A percentile compares a stretch with the other conserved stretches of the same genome.
phyloP scores from a whole-genome alignment of 2,329 filamentous ascomycete genomes.

The Neonectria neomacrospora region DNA sequence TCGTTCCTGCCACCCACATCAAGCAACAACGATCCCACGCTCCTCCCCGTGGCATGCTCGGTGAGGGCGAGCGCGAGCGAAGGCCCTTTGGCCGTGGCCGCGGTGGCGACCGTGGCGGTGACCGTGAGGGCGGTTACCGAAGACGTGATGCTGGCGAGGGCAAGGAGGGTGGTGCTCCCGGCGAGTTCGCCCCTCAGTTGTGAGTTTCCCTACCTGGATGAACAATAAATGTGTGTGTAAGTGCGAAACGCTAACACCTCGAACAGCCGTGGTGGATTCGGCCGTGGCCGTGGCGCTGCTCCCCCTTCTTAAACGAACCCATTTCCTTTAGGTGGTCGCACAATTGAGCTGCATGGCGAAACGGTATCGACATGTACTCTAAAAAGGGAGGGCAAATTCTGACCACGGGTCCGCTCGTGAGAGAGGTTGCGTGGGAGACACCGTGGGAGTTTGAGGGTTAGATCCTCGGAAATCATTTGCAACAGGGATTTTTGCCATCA shows the following conservation, averaged over 20 bases:
- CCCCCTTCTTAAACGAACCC: conserved; percentile 69
- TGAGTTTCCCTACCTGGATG: conserved; percentile 57
- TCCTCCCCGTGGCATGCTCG: conserved; percentile 98
- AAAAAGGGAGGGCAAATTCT: conserved; percentile 56
- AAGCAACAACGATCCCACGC: conserved; percentile 99
- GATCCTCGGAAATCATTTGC: conserved; percentile 62
- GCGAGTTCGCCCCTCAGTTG: conserved; percentile 93
- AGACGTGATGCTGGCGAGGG: conserved; percentile 86
- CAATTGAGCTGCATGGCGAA: conserved; percentile 57
- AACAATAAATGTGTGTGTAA: conserved; percentile 3
- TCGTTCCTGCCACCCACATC: conserved; percentile 99
- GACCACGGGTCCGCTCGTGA: conserved; percentile 54
- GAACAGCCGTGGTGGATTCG: conserved; percentile 82
- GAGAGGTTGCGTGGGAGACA: conserved; percentile 54
- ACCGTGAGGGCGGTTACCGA: conserved; percentile 91
- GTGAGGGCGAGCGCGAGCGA: conserved; percentile 83
- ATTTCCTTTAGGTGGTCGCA: conserved; percentile 55
- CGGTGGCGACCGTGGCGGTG: conserved; percentile 79
- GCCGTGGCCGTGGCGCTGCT: conserved; percentile 85
- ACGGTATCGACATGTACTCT: conserved; percentile 61
- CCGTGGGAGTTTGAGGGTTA: conserved; percentile 60
- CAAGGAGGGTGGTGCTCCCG: conserved; percentile 92
- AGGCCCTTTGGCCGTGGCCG: conserved; percentile 85
- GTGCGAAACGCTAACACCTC: conserved; percentile 49
- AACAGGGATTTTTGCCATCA: conserved; percentile 56